These are phyloP conservation scores for Dillenia turbinata DNA, from an alignment of 164 flowering plant species.

Conservation along the genomic window DNA sequence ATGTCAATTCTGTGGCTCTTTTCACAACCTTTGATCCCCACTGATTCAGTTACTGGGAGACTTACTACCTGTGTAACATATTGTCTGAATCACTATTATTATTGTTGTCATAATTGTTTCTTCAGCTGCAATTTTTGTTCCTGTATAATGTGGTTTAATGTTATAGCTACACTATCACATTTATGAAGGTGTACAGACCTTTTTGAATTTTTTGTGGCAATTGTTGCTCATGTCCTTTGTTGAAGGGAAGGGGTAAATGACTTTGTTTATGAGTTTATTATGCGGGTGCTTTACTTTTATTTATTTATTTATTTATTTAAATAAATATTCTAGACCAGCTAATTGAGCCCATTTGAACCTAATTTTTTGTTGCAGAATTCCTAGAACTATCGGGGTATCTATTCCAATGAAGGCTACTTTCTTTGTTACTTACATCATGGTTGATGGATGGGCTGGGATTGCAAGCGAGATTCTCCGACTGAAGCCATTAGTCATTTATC, in stretches of 20 bases:
- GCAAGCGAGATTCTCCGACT: conserved; percentile 89
- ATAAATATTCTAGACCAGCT: neutral
- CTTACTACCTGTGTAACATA: too few species aligned
- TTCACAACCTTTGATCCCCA: too few species aligned
- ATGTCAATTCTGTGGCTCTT: too few species aligned
- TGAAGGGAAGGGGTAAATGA: neutral
- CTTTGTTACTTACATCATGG: conserved; percentile 94
- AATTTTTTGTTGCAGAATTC: conserved; percentile 57
- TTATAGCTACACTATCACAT: too few species aligned
- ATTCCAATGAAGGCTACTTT: conserved; percentile 99
- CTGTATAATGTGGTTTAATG: too few species aligned
- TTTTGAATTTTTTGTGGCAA: too few species aligned
- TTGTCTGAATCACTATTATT: too few species aligned
- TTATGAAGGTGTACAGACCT: too few species aligned
- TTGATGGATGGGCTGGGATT: conserved; percentile 98
- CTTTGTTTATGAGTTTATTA: neutral
- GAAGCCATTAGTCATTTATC: conserved; percentile 76
- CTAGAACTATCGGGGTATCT: conserved; percentile 90
- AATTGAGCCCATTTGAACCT: neutral
- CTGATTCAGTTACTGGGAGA: too few species aligned
- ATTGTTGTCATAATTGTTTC: too few species aligned
- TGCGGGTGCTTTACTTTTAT: neutral
- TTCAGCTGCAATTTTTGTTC: too few species aligned
- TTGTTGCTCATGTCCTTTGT: neutral
- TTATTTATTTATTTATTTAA: neutral